Percentiles rank a stretch among this genome's conserved stretches.
Evolutionary conservation across 169 alveolate genomes (phyloP).

Genomic region (Cryptosporidium baileyi): DNA sequence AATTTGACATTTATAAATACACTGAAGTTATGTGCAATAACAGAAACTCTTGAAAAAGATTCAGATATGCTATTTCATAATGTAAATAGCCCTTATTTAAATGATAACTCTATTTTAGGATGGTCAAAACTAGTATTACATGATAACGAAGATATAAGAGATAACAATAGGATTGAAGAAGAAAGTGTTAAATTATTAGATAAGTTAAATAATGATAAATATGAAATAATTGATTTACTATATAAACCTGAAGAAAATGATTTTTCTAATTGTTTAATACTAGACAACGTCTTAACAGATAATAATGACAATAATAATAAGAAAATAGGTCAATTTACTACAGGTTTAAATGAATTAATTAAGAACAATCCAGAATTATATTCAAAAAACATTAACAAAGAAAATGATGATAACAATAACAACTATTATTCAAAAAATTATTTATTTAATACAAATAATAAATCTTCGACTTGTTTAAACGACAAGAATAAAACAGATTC

Average conservation of each 20-base stretch:
- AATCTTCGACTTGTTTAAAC: background rate
- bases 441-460: background rate
- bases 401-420: background rate
- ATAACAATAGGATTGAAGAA: background rate
- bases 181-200: background rate
- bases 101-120: slow-evolving; percentile 8
- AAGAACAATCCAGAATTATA: slow-evolving; percentile 23
- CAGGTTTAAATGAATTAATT: slow-evolving; percentile 20
- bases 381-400: slow-evolving; percentile 9
- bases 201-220: background rate
- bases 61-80: slow-evolving; percentile 1
- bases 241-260: slow-evolving; percentile 15
- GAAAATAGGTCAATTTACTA: background rate
- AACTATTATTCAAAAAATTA: no score
- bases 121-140: slow-evolving; percentile 14
- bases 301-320: background rate
- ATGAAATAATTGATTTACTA: background rate
- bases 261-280: slow-evolving; percentile 1
- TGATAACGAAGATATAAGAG: background rate
- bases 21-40: background rate
- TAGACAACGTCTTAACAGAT: background rate
- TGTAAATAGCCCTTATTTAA: slow-evolving; percentile 4
- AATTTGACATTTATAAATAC: background rate
- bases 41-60: background rate
- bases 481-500: background rate